Evolutionary conservation across 2,329 filamentous ascomycete genomes (phyloP), one percentile per base, ranked within the genome.

Genomic region (Onygenales sp.): DNA sequence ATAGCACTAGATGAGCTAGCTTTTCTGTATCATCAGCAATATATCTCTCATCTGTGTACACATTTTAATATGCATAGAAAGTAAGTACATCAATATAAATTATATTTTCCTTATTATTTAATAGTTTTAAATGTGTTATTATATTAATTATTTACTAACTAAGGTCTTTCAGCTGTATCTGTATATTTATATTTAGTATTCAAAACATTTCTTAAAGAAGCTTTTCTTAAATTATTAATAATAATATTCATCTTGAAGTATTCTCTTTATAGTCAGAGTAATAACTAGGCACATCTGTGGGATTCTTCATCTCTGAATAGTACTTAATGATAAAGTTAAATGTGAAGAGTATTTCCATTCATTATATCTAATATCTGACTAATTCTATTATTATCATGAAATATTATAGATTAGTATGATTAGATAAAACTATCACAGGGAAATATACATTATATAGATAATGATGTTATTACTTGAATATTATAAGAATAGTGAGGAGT

Each of bases 391-490:
- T 53, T 5, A 21, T 31, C 53, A 53, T 55, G 51, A 68, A 68
- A 50, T 63, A 62, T 46, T 62, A 46, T 10, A 68, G 57, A 39
- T 61, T 64, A 13, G 58, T 36, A 54, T 69, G 60, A 50, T 69
- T 63, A 7, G 54, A 60, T 4, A 59, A 53, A 9, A 68, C 57
- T 8, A 46, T 43, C 11, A 63, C 54, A 11, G 42, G 44, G 10
- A 47, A 41, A 51, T 46, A 48, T 1, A 43, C 21, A 5, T 56
- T 55, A 55, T 60, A 46, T 8, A 64, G 54, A 7, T 64, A 41
- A 1, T 55, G 38, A 1, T 53, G 4, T 60, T 57, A 68, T 50
- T 62, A 54, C 43, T 65, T 52, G 36, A 66, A 57, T 10, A 42
- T 53, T 9, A 48, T 17, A 6, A 69, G 54, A 32, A 69, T 63